Conservation (phyloP, 225 moss, liverwort and hornwort genomes). For the Sphagnum contortum region DNA sequence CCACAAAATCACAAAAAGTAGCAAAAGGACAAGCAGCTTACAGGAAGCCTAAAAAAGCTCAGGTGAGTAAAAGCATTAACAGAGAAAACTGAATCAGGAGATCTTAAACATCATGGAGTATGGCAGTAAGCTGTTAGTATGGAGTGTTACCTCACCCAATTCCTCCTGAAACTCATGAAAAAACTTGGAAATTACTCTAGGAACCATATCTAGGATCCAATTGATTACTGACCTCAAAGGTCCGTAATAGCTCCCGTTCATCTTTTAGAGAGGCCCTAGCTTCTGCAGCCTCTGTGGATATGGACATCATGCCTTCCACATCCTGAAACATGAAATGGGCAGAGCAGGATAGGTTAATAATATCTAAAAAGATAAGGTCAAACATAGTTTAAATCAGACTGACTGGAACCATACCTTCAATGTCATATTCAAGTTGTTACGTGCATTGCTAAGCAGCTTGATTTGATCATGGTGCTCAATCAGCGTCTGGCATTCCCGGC, state of each 20-base stretch:
- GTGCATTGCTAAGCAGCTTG: conserved; percentile 96
- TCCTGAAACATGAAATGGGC: conserved; percentile 39
- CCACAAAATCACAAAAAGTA: too few relatives aligned
- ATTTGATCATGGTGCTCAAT: conserved; percentile 99
- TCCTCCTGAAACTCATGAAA: too few relatives aligned
- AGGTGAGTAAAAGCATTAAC: too few relatives aligned
- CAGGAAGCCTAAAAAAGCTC: too few relatives aligned
- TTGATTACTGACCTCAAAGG: conserved; percentile 66
- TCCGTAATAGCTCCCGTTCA: conserved; percentile 84
- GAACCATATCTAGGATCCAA: background rate
- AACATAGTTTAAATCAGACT: background rate
- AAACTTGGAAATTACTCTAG: too few relatives aligned
- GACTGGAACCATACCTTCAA: conserved; percentile 51
- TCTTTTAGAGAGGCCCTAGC: conserved; percentile 87
- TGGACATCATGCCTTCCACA: conserved; percentile 99
- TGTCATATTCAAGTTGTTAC: conserved; percentile 95
- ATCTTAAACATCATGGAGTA: too few relatives aligned
- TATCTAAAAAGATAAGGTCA: background rate
- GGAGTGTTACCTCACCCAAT: too few relatives aligned
- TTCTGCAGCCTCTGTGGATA: conserved; percentile 95
- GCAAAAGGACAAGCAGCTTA: too few relatives aligned
- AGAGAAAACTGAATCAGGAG: too few relatives aligned
- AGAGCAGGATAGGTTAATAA: background rate
- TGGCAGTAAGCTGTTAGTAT: too few relatives aligned
- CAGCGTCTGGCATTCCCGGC: conserved; percentile 95